Percentiles rank a stretch among this genome's conserved stretches.
Evolutionary conservation across 2,329 filamentous ascomycete species (phyloP).

Genomic region (Pyrenophora graminea): DNA sequence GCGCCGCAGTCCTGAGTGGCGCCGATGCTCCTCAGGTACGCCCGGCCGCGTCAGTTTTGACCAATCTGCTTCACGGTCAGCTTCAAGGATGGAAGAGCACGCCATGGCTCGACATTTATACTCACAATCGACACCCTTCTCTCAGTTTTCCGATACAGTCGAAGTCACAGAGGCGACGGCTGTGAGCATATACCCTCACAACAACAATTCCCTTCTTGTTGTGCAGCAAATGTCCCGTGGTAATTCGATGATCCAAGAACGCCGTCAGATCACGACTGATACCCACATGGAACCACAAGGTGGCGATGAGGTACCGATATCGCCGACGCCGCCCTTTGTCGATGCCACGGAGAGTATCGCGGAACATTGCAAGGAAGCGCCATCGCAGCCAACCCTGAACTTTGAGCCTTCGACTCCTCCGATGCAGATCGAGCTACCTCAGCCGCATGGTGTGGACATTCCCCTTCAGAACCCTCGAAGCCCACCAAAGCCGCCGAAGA

Average conservation of each 20-base stretch:
- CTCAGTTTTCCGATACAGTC: slow-evolving; percentile 56
- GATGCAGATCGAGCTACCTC: slow-evolving; percentile 32
- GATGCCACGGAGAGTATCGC: slow-evolving; percentile 23
- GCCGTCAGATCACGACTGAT: slow-evolving; percentile 20
- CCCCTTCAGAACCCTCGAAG: slow-evolving; percentile 63
- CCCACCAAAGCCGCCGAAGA: slow-evolving; percentile 60
- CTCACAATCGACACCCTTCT: slow-evolving; percentile 54
- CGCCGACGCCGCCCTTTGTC: slow-evolving; percentile 33
- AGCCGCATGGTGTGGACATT: slow-evolving; percentile 53
- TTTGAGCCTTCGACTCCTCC: slow-evolving; percentile 46
- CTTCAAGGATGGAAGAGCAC: slow-evolving; percentile 46
- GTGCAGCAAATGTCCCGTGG: slow-evolving; percentile 57
- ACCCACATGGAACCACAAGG: slow-evolving; percentile 23
- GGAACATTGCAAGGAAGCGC: slow-evolving; percentile 10
- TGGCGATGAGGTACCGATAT: slow-evolving; percentile 20
- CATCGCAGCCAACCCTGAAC: slow-evolving; percentile 33
- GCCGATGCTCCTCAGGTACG: slow-evolving; percentile 35
- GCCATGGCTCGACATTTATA: slow-evolving; percentile 52
- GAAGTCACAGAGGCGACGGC: slow-evolving; percentile 66
- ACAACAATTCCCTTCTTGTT: slow-evolving; percentile 66
- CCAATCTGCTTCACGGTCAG: slow-evolving; percentile 44
- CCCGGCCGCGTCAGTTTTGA: slow-evolving; percentile 45
- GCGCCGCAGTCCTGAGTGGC: slow-evolving; percentile 39
- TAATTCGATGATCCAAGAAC: slow-evolving; percentile 29
- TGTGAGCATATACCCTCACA: slow-evolving; percentile 65